phyloP scores from a whole-genome alignment of 805 yeast species.

The Blastobotrys americana region DNA sequence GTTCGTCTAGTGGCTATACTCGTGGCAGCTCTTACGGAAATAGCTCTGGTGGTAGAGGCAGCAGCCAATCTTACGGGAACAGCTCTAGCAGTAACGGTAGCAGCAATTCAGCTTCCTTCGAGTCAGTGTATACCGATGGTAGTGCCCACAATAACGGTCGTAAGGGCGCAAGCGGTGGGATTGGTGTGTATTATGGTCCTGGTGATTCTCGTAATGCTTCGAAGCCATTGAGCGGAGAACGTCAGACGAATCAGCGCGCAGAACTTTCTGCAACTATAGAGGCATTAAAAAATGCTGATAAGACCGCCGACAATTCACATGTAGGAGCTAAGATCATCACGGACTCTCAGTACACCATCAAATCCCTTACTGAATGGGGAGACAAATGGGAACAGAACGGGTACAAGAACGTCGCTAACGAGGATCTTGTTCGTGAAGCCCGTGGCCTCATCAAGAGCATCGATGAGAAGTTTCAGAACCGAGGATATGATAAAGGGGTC shows the following conservation, averaged over 20 bases:
- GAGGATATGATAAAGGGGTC: neutral
- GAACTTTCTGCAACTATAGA: conserved; percentile 61
- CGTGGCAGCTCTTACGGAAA: neutral
- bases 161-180: conserved; percentile 46
- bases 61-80: neutral
- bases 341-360: conserved; percentile 64
- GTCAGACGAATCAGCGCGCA: conserved; percentile 73
- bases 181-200: conserved; percentile 65
- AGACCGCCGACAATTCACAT: conserved; percentile 8
- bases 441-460: conserved; percentile 33
- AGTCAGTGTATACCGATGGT: conserved; percentile 66
- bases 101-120: neutral
- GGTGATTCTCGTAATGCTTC: conserved; percentile 48
- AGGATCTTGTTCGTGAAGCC: conserved; percentile 40
- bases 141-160: conserved; percentile 59
- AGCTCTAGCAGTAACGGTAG: conserved; percentile 4
- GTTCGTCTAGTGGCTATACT: conserved; percentile 1
- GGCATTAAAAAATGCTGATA: conserved; percentile 42
- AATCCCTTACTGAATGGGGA: conserved; percentile 52
- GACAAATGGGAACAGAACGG: conserved; percentile 49
- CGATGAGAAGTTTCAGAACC: conserved; percentile 20
- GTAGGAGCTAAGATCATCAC: conserved; percentile 43
- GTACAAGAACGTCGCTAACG: conserved; percentile 45
- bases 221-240: conserved; percentile 40
- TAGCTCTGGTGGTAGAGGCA: conserved; percentile 4